Percentiles rank a stretch among this genome's conserved stretches.
Evolutionary conservation across 495 filamentous ascomycete genomes (phyloP).

Genomic region (Tetracladium marchalianum): DNA sequence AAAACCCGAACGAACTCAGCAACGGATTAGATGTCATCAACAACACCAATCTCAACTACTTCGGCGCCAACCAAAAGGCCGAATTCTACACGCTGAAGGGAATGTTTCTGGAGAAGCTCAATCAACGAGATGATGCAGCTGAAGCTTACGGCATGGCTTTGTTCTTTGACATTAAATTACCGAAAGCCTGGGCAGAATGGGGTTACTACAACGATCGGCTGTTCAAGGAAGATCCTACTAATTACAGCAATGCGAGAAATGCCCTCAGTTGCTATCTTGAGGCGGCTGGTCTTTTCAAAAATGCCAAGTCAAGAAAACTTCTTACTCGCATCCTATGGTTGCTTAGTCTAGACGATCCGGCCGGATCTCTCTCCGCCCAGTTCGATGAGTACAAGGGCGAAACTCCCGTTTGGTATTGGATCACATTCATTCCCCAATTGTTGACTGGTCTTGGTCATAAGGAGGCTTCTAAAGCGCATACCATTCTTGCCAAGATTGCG

Average conservation of each 20-base stretch:
- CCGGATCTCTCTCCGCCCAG: constrained; percentile 64
- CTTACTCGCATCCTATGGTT: constrained; percentile 96
- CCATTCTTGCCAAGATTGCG: constrained; percentile 82
- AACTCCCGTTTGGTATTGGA: constrained; percentile 97
- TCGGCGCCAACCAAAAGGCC: constrained; percentile 89
- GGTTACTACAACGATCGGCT: constrained; percentile 93
- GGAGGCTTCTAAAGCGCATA: constrained; percentile 76
- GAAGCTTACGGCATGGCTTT: constrained; percentile 89
- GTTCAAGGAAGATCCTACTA: constrained; percentile 78
- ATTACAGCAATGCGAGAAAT: constrained; percentile 73
- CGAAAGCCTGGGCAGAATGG: constrained; percentile 99
- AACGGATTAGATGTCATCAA: constrained; percentile 97
- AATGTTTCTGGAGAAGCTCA: constrained; percentile 95
- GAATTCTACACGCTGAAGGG: constrained; percentile 99
- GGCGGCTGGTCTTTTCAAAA: constrained; percentile 92
- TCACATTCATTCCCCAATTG: constrained; percentile 95
- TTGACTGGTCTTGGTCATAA: constrained; percentile 80
- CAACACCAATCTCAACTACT: constrained; percentile 98
- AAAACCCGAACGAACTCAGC: constrained; percentile 82
- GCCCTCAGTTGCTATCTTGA: constrained; percentile 95
- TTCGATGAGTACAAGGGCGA: constrained; percentile 96
- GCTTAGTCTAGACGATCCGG: constrained; percentile 82
- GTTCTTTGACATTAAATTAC: constrained; percentile 86
- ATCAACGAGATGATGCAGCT: constrained; percentile 80
- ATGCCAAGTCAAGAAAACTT: constrained; percentile 87